Conservation (phyloP, 1,139 yeast species). For the Geotrichum reessii region DNA sequence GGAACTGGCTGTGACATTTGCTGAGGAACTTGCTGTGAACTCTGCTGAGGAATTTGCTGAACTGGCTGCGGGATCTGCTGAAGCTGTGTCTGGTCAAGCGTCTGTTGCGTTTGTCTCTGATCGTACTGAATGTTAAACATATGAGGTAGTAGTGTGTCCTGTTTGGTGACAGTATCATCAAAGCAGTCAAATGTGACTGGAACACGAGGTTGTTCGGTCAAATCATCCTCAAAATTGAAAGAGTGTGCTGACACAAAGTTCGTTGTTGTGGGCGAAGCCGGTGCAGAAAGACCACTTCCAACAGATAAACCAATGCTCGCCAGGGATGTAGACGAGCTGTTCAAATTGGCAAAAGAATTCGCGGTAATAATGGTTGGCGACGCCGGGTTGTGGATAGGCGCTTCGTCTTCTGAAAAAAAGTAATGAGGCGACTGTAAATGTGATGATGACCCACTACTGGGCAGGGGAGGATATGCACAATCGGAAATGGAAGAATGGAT, state of each 20-base stretch:
- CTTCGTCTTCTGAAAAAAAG: background rate
- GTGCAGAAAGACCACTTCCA: background rate
- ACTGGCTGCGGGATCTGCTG: background rate
- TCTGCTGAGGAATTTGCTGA: constrained; percentile 3
- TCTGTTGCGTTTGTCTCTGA: background rate
- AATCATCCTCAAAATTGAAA: background rate
- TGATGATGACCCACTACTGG: constrained; percentile 5
- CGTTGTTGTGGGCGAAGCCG: background rate
- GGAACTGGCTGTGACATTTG: constrained; percentile 1
- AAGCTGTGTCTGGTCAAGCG: background rate
- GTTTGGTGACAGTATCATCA: background rate
- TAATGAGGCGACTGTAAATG: background rate
- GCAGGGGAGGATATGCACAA: constrained; percentile 10
- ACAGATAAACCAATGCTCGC: constrained; percentile 3
- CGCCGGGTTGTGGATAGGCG: constrained; percentile 2
- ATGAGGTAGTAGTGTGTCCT: constrained; percentile 8
- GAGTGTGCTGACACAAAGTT: background rate
- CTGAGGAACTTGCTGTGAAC: constrained; percentile 3
- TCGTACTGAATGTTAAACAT: constrained; percentile 1
- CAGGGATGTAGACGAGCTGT: constrained; percentile 7
- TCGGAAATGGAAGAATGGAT: constrained; percentile 10
- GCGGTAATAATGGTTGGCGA: constrained; percentile 12
- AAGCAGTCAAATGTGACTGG: constrained; percentile 5
- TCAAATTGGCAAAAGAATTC: background rate
- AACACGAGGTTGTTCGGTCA: background rate